These are phyloP conservation scores for Paraphoma sp. DNA, from an alignment of 2,329 filamentous ascomycete species.

Conservation along the genomic window DNA sequence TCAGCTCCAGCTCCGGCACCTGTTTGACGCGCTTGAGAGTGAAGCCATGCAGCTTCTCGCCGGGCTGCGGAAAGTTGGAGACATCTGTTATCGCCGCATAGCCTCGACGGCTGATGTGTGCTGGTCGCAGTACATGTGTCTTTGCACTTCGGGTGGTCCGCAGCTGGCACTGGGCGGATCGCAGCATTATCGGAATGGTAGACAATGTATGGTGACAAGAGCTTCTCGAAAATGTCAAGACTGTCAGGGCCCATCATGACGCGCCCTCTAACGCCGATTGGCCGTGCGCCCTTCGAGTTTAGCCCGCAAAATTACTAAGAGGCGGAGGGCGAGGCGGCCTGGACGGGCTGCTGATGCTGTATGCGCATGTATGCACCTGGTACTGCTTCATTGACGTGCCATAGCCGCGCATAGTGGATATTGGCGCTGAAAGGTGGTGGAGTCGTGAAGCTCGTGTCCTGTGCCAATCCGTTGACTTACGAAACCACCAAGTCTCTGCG, in stretches of 20 bases:
- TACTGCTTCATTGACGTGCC: slow-evolving; percentile 2
- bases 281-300: slow-evolving; percentile 17
- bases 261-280: slow-evolving; percentile 29
- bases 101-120: slow-evolving; percentile 25
- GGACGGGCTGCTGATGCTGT: slow-evolving; percentile 9
- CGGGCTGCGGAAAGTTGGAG: slow-evolving; percentile 75
- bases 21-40: slow-evolving; percentile 88
- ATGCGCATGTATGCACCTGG: slow-evolving; percentile 5
- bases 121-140: slow-evolving; percentile 15
- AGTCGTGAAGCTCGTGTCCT: slow-evolving; percentile 15
- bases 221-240: slow-evolving; percentile 20
- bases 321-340: slow-evolving; percentile 10
- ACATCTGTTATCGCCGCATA: slow-evolving; percentile 77
- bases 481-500: slow-evolving; percentile 19
- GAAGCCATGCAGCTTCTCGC: slow-evolving; percentile 91
- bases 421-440: slow-evolving; percentile 13
- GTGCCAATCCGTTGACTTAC: slow-evolving; percentile 13
- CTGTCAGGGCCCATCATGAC: slow-evolving; percentile 6
- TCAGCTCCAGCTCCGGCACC: slow-evolving; percentile 91
- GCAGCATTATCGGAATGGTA: slow-evolving; percentile 42
- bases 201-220: neutral
- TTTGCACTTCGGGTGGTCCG: slow-evolving; percentile 19
- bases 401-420: slow-evolving; percentile 1
- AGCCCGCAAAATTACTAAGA: slow-evolving; percentile 30
- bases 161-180: slow-evolving; percentile 41